phyloP scores from a whole-genome alignment of 2,329 filamentous ascomycete species.

The Ophiosphaerella narmari region DNA sequence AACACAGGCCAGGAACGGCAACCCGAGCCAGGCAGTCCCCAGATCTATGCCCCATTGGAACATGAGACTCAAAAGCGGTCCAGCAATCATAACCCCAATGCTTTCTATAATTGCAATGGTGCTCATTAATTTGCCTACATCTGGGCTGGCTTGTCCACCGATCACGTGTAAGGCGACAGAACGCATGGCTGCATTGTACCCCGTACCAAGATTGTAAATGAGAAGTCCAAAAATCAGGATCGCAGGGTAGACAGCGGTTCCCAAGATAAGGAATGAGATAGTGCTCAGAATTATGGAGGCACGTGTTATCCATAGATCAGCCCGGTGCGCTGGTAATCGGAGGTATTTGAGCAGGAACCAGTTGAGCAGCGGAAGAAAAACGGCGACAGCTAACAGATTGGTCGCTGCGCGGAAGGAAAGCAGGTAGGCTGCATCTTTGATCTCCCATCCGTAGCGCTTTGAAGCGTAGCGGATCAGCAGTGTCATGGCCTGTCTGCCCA shows the following conservation, averaged over 20 bases:
- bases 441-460: slow-evolving; percentile 55
- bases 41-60: slow-evolving; percentile 54
- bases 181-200: slow-evolving; percentile 53
- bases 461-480: slow-evolving; percentile 59
- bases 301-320: slow-evolving; percentile 54
- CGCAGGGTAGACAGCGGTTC: slow-evolving; percentile 50
- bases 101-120: slow-evolving; percentile 56
- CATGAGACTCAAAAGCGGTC: slow-evolving; percentile 51
- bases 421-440: slow-evolving; percentile 49
- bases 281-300: slow-evolving; percentile 51
- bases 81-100: slow-evolving; percentile 54
- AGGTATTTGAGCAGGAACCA: slow-evolving; percentile 44
- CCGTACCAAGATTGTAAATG: slow-evolving; percentile 55
- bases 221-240: slow-evolving; percentile 52
- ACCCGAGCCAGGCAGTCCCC: slow-evolving; percentile 53
- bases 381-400: slow-evolving; percentile 54
- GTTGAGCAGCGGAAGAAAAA: slow-evolving; percentile 51
- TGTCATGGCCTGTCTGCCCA: slow-evolving; percentile 53
- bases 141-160: slow-evolving; percentile 47
- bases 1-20: slow-evolving; percentile 47
- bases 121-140: slow-evolving; percentile 56
- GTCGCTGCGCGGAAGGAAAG: slow-evolving; percentile 54
- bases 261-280: slow-evolving; percentile 53
- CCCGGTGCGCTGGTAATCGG: slow-evolving; percentile 45
- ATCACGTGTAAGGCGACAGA: slow-evolving; percentile 55